A percentile compares a stretch with the other conserved stretches of the same genome.
These are phyloP conservation scores for Hyaloscypha hepaticicola DNA, from an alignment of 495 filamentous ascomycete genomes.

Conservation along the genomic window DNA sequence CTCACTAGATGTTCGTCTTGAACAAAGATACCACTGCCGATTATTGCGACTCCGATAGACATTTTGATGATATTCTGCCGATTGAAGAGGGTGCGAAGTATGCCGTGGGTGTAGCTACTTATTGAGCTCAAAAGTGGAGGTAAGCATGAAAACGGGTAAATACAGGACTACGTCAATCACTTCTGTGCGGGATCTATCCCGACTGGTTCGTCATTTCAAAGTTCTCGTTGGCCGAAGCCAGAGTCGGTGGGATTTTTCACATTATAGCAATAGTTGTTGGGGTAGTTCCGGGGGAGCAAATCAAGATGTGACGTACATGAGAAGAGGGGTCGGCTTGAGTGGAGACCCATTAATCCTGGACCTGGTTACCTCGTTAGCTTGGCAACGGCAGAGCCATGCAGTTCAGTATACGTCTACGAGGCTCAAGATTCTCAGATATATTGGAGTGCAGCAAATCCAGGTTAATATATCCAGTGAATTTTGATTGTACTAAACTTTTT, in stretches of 20 bases:
- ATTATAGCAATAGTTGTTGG: not conserved
- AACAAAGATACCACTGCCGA: conserved; percentile 60
- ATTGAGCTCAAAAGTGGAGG: not conserved
- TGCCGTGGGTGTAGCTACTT: not conserved
- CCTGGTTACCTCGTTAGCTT: too few species aligned
- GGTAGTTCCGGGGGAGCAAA: not conserved
- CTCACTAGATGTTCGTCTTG: conserved; percentile 44
- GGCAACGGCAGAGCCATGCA: too few species aligned
- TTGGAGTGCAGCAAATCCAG: too few species aligned
- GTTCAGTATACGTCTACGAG: too few species aligned
- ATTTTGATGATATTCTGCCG: conserved; percentile 26
- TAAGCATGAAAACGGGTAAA: not conserved
- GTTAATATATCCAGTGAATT: too few species aligned
- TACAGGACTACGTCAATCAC: not conserved
- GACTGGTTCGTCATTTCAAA: not conserved
- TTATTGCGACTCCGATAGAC: conserved; percentile 61
- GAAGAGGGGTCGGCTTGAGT: not conserved
- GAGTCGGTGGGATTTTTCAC: not conserved
- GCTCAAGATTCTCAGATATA: too few species aligned
- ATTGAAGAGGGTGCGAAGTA: not conserved
- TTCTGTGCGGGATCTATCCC: not conserved
- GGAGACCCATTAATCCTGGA: too few species aligned
- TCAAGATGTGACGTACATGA: not conserved
- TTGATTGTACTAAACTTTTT: too few species aligned
- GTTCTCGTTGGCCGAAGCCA: not conserved